Conservation (phyloP, 2,329 filamentous ascomycete genomes). For the Pseudocercospora fijiensis region DNA sequence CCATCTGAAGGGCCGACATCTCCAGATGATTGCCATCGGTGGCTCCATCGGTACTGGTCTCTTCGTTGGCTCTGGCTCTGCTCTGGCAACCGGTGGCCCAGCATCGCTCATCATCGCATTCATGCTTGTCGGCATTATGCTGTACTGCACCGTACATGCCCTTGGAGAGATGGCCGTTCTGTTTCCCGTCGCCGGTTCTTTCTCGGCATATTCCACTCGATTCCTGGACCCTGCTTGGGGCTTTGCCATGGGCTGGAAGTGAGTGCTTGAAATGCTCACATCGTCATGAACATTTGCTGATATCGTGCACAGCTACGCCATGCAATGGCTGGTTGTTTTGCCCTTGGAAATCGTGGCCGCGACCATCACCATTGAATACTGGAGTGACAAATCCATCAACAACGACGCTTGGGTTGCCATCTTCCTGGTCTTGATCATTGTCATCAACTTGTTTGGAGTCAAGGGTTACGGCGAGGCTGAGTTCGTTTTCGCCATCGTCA, state of each 20-base stretch:
- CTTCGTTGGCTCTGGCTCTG: constrained; percentile 38
- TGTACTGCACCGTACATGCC: constrained; percentile 38
- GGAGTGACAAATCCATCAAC: constrained; percentile 33
- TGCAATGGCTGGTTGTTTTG: constrained; percentile 38
- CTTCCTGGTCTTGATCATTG: constrained; percentile 36
- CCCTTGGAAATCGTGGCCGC: constrained; percentile 39
- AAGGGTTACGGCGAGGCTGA: constrained; percentile 40
- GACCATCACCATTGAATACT: constrained; percentile 37
- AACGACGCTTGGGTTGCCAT: constrained; percentile 37
- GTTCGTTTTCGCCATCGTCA: constrained; percentile 40
- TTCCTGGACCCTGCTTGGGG: constrained; percentile 41
- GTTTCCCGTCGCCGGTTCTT: constrained; percentile 40
- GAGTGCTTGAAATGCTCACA: constrained; percentile 7
- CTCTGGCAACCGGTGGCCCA: constrained; percentile 38
- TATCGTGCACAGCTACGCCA: constrained; percentile 31
- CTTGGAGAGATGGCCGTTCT: constrained; percentile 40
- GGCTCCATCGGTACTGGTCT: constrained; percentile 38
- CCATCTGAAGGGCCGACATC: constrained; percentile 73
- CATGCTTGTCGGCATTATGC: constrained; percentile 36
- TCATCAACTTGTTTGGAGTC: constrained; percentile 39
- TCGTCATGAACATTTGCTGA: constrained; percentile 14
- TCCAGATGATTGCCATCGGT: constrained; percentile 93
- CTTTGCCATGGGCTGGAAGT: constrained; percentile 41
- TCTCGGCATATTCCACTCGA: constrained; percentile 38
- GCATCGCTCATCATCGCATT: constrained; percentile 38